These are phyloP conservation scores for Colletotrichum kahawae DNA, from an alignment of 2,329 filamentous ascomycete species.

Conservation along the genomic window DNA sequence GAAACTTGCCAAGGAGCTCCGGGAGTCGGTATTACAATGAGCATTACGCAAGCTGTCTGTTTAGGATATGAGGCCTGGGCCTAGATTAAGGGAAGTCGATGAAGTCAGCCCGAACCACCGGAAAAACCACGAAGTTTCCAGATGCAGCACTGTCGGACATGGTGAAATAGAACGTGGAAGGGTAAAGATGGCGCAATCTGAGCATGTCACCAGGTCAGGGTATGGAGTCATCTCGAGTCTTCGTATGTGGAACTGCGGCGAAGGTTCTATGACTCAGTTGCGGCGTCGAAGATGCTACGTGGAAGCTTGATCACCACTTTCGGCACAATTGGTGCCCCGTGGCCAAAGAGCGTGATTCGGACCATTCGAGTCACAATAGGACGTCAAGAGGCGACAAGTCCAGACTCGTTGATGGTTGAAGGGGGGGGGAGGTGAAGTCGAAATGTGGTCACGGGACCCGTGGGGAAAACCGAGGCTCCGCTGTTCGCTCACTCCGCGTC, in stretches of 20 bases:
- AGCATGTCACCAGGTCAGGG: neutral
- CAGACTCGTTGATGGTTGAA: neutral
- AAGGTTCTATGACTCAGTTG: neutral
- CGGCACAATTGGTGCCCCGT: neutral
- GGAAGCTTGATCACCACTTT: neutral
- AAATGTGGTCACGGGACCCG: neutral
- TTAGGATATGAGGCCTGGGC: neutral
- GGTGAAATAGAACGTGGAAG: neutral
- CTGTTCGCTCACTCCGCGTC: neutral
- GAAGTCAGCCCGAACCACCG: neutral
- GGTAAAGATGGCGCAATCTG: neutral
- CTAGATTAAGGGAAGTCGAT: neutral
- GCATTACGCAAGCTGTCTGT: neutral
- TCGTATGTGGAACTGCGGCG: neutral
- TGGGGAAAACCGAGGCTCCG: constrained; percentile 3
- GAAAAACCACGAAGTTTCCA: neutral
- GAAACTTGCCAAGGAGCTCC: neutral
- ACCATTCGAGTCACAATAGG: neutral
- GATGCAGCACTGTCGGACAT: neutral
- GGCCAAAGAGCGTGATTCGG: neutral
- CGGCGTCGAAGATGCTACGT: neutral
- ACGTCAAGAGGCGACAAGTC: neutral
- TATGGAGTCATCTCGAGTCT: neutral
- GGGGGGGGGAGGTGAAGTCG: neutral
- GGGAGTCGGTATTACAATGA: neutral